Evolutionary conservation across 306 rosid genomes (phyloP).

Genomic region (Crotalaria pallida): DNA sequence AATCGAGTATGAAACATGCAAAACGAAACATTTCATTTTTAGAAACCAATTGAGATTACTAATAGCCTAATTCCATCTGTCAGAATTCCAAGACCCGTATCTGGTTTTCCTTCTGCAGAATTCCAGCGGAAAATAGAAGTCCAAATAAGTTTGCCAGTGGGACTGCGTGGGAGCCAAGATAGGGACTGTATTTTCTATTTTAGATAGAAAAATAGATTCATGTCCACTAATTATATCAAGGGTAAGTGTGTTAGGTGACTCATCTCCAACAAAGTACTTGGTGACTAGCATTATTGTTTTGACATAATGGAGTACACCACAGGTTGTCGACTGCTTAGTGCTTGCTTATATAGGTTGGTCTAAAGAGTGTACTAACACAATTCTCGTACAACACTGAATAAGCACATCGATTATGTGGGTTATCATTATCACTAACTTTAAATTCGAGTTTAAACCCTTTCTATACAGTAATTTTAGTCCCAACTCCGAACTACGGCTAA

Average conservation of each 20-base stretch:
- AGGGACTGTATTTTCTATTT: neutral
- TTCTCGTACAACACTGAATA: neutral
- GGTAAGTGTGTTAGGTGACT: constrained; percentile 15
- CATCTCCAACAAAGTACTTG: constrained; percentile 22
- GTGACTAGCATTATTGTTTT: neutral
- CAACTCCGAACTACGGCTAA: neutral
- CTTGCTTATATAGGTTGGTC: neutral
- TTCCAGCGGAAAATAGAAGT: neutral
- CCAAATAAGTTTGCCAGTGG: neutral
- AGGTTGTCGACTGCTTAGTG: neutral
- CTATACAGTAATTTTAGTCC: neutral
- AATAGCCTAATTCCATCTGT: neutral
- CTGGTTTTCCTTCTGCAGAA: neutral
- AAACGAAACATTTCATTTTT: no score
- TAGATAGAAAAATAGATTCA: neutral
- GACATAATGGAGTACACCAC: constrained; percentile 13
- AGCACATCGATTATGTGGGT: neutral
- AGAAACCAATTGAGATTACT: neutral
- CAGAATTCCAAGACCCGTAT: neutral
- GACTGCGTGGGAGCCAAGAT: neutral
- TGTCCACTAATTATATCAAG: neutral
- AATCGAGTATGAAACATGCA: no score
- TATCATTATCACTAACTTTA: neutral
- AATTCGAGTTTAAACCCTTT: no score
- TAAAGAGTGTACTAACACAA: neutral